Evolutionary conservation across 768 basidiomycete genomes (phyloP), one percentile per base, ranked within the genome.

Genomic region (Boletus speciosus): DNA sequence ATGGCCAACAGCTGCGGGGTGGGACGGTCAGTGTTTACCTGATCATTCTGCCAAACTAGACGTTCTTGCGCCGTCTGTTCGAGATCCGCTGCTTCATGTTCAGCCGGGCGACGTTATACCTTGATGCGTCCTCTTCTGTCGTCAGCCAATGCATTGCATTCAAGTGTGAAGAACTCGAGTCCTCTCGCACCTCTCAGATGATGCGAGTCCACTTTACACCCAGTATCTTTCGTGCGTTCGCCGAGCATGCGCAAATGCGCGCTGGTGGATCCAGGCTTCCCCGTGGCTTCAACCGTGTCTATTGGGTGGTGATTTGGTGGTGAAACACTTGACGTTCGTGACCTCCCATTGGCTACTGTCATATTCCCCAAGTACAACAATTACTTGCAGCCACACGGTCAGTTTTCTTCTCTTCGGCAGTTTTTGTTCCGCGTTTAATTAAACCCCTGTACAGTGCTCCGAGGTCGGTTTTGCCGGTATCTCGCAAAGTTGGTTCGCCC

Each of bases 11-110:
- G 58, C 38, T 59, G 12, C 58, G 58, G 10, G 58, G 58, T 34
- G 58, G 58, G 44, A 41, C 52, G 38, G 58, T 49, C 23, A 40
- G 51, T 47, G 3, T 53, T 34, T 14, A 16, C 11, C 29, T 43
- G 34, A 45, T 23, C 10, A 7, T 31, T 6, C 15, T 4, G 23
- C 29, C 14, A 34, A 48, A 35, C 36, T 21, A 59, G 58, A 60
- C 58, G 8, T 59, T 59, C 6, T 49, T 59, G 38, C 51, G 58
- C 29, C 58, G 3, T 25, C 58, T 60, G 40, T 59, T 59, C 35
- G 58, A 59, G 19, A 60, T 59, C 34, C 58, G 58, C 21, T 58
- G 58, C 32, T 60, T 59, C 47, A 59, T 59, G 58, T 60, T 59
- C 57, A 60, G 60, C 35, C 46, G 43, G 12, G 49, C 58, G 31